These are phyloP conservation scores for Penicillium sp. DNA, from an alignment of 2,329 filamentous ascomycete species.

Conservation along the genomic window DNA sequence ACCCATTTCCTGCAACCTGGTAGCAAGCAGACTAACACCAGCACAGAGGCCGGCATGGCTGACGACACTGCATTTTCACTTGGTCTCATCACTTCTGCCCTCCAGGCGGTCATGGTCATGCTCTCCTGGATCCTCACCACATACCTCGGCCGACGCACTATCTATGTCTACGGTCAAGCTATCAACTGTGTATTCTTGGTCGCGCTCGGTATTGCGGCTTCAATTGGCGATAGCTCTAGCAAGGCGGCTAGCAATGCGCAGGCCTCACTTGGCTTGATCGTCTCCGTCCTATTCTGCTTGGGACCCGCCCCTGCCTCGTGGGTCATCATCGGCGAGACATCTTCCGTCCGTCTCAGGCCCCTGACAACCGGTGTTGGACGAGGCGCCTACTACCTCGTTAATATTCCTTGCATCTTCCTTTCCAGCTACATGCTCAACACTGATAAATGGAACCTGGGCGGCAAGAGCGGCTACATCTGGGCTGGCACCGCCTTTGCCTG, in stretches of 20 bases:
- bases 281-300: conserved; percentile 68
- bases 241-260: conserved; percentile 51
- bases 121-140: conserved; percentile 70
- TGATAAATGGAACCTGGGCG: conserved; percentile 51
- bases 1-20: too few relatives aligned
- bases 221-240: conserved; percentile 49
- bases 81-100: conserved; percentile 67
- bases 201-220: conserved; percentile 64
- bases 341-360: conserved; percentile 66
- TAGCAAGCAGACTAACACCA: conserved; percentile 29
- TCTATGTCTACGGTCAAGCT: conserved; percentile 66
- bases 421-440: conserved; percentile 66
- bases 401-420: conserved; percentile 42
- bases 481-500: conserved; percentile 63
- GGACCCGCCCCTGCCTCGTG: conserved; percentile 68
- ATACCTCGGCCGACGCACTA: conserved; percentile 66
- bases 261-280: conserved; percentile 66
- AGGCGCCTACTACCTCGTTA: conserved; percentile 65
- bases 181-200: conserved; percentile 61
- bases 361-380: conserved; percentile 70
- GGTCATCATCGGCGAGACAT: conserved; percentile 71
- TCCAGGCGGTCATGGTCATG: conserved; percentile 67
- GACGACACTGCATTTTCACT: conserved; percentile 63
- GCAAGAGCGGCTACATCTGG: conserved; percentile 66
- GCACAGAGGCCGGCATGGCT: conserved; percentile 64